Evolutionary conservation across 2,329 filamentous ascomycete species (phyloP).

Genomic region (Botrytis fabae): DNA sequence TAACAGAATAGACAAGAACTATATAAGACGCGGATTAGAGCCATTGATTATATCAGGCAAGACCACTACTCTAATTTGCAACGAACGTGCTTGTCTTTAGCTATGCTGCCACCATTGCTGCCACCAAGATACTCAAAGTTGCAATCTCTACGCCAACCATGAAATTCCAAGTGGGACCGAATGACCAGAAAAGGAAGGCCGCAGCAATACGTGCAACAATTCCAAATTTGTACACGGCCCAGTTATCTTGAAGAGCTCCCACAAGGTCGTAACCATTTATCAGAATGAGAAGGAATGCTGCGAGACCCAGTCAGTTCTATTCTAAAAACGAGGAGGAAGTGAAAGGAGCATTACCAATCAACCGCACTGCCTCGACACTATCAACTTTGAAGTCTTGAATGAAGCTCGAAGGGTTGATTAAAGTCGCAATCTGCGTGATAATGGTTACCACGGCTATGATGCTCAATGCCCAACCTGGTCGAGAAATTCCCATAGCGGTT

Average conservation of each 20-base stretch:
- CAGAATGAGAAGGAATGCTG: conserved; percentile 4
- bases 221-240: not conserved
- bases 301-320: not conserved
- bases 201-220: not conserved
- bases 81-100: no score
- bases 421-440: not conserved
- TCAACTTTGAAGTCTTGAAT: not conserved
- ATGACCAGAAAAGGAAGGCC: not conserved
- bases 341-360: not conserved
- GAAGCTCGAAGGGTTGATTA: not conserved
- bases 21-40: no score
- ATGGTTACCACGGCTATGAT: not conserved
- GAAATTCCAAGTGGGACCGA: not conserved
- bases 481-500: not conserved
- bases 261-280: not conserved
- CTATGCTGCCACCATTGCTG: not conserved
- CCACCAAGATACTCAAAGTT: not conserved
- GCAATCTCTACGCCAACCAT: not conserved
- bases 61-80: no score
- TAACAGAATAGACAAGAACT: no score
- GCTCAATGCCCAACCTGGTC: not conserved
- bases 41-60: no score
- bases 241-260: conserved; percentile 6
- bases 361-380: not conserved
- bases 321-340: not conserved